Evolutionary conservation across 352 stramenopile genomes (phyloP).

Genomic region (Pythium phragmiticola): DNA sequence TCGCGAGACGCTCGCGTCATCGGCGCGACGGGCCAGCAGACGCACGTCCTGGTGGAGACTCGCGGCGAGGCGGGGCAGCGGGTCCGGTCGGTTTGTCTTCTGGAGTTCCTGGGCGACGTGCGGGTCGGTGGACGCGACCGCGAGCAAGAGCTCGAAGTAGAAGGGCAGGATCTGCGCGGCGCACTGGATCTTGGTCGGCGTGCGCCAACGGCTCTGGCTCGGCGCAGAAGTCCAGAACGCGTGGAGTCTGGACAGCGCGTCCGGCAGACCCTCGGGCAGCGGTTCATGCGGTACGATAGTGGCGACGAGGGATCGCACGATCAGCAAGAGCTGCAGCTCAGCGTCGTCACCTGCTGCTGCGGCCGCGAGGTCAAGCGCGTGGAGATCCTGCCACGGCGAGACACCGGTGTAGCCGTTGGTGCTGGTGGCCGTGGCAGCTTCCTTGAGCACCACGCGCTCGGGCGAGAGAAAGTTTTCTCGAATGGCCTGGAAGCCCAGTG

Average conservation of each 20-base stretch:
- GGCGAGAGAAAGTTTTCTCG: slow-evolving; percentile 60
- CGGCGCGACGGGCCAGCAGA: slow-evolving; percentile 34
- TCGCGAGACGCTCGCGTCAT: slow-evolving; percentile 38
- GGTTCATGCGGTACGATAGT: slow-evolving; percentile 43
- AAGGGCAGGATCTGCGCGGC: slow-evolving; percentile 15
- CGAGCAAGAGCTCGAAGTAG: slow-evolving; percentile 26
- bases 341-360: slow-evolving; percentile 25
- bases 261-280: slow-evolving; percentile 37
- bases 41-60: slow-evolving; percentile 41
- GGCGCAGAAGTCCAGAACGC: slow-evolving; percentile 10
- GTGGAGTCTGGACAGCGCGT: slow-evolving; percentile 41
- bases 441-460: slow-evolving; percentile 49
- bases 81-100: neutral
- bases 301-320: slow-evolving; percentile 29
- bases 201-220: slow-evolving; percentile 10
- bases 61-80: slow-evolving; percentile 34
- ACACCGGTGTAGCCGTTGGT: neutral
- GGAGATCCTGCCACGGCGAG: slow-evolving; percentile 35
- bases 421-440: slow-evolving; percentile 14
- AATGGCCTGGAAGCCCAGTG: slow-evolving; percentile 47
- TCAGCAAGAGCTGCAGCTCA: slow-evolving; percentile 38
- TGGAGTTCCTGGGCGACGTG: slow-evolving; percentile 1
- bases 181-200: slow-evolving; percentile 17
- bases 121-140: slow-evolving; percentile 7
- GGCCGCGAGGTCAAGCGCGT: neutral